phyloP scores from a whole-genome alignment of 2,329 filamentous ascomycete species.

The Elsinoe perseae region DNA sequence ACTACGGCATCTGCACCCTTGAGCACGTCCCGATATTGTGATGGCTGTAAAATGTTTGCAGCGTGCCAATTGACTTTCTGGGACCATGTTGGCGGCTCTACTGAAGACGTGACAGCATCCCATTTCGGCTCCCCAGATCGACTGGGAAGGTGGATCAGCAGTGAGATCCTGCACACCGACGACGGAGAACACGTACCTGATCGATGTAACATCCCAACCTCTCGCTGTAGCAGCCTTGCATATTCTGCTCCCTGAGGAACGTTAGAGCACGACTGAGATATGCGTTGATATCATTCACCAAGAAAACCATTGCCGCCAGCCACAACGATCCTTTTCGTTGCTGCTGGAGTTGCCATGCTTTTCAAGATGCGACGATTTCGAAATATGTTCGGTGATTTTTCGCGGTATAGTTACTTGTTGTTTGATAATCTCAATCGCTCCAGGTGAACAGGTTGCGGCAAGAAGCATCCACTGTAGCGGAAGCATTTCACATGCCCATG shows the following conservation, averaged over 20 bases:
- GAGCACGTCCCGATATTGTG: conserved; percentile 69
- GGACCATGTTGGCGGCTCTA: conserved; percentile 69
- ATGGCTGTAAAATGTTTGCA: conserved; percentile 77
- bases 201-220: conserved; percentile 86
- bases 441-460: background rate
- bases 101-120: conserved; percentile 66
- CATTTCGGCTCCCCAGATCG: conserved; percentile 86
- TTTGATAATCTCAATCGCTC: no score
- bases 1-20: conserved; percentile 75
- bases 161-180: background rate
- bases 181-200: conserved; percentile 56
- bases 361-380: background rate
- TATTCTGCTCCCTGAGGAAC: conserved; percentile 58
- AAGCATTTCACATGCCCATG: conserved; percentile 15
- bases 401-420: no score
- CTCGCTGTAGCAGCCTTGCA: conserved; percentile 80
- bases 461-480: background rate
- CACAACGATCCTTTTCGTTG: conserved; percentile 74
- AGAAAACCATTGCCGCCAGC: conserved; percentile 92
- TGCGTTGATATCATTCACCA: conserved; percentile 39
- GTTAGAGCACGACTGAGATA: background rate
- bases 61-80: conserved; percentile 77
- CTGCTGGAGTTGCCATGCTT: conserved; percentile 43
- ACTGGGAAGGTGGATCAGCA: conserved; percentile 43
- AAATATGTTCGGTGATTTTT: background rate